Evolutionary conservation across 2,329 filamentous ascomycete species (phyloP), one percentile per base, ranked within the genome.

Genomic region (Stachybotrys chlorohalonatus): DNA sequence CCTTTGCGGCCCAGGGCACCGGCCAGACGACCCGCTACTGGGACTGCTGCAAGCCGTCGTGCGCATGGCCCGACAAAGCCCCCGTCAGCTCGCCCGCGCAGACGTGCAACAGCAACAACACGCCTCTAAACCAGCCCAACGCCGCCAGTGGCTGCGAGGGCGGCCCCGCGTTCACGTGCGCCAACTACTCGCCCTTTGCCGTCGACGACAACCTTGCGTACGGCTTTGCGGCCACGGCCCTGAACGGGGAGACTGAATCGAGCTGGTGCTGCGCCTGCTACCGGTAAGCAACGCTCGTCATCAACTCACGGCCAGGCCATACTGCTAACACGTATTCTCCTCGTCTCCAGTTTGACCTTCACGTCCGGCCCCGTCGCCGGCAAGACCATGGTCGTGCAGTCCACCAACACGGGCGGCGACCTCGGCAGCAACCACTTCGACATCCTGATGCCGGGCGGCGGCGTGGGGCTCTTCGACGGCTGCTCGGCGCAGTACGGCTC

Each of bases 41-140:
- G 79, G 85, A 88, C 66, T 88, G 85, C 73, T 88, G 85, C 73
- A 89, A 89, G 74, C 80, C 84, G 30, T 85, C 82, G 17, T 88
- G 84, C 66, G 75, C 75, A 4, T 82, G 84, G 84, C 65, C 73
- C 11, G 75, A 68, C 53, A 86, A 86, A 66, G 81, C 78, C 13
- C 58, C 73, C 47, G 75, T 83, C 66, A 71, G 68, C 55, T 53
- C 60, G 9, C 77, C 81, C 13, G 78, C 83, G 42, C 68, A 70
- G 16, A 78, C 79, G 42, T 86, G 83, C 68, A 71, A 78, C 63
- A 74, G 71, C 58, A 70, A 76, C 59, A 79, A 85, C 71, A 74
- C 76, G 55, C 78, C 77, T 5, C 68, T 86, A 51, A 71, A 70
- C 46, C 73, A 81, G 62, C 65, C 73, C 58, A 70, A 75, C 56